These are phyloP conservation scores for Aspergillus spinulosporus DNA, from an alignment of 2,329 filamentous ascomycete species.

Conservation along the genomic window DNA sequence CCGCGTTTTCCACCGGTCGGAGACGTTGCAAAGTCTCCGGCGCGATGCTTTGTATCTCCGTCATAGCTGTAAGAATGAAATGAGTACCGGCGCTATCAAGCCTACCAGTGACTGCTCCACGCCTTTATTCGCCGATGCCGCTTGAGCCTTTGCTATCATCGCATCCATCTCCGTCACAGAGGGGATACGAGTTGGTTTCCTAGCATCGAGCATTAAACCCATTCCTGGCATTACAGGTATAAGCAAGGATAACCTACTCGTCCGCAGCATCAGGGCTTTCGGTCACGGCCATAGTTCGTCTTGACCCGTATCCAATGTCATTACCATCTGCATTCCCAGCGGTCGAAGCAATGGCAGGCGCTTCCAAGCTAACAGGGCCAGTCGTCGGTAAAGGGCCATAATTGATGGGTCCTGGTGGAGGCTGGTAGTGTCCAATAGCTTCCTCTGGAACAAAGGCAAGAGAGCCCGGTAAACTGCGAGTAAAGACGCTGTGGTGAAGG, in stretches of 20 bases:
- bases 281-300: neutral
- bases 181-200: neutral
- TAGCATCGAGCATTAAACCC: neutral
- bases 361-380: neutral
- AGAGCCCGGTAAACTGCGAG: slow-evolving; percentile 24
- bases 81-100: neutral
- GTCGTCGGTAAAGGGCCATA: slow-evolving; percentile 8
- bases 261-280: neutral
- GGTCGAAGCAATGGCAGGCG: neutral
- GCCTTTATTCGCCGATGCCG: slow-evolving; percentile 1
- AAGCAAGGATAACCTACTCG: slow-evolving; percentile 1
- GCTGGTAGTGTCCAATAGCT: slow-evolving; percentile 25
- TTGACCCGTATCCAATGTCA: neutral
- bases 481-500: slow-evolving; percentile 7
- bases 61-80: slow-evolving; percentile 1
- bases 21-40: neutral
- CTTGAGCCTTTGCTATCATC: neutral
- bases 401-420: slow-evolving; percentile 19
- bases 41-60: neutral
- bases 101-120: neutral
- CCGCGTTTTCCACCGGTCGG: too few relatives aligned
- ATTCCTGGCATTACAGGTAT: neutral
- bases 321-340: neutral
- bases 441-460: slow-evolving; percentile 23
- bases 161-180: slow-evolving; percentile 3